Evolutionary conservation across 1,139 yeast genomes (phyloP).

Genomic region (Saccharomyces pastorianus): DNA sequence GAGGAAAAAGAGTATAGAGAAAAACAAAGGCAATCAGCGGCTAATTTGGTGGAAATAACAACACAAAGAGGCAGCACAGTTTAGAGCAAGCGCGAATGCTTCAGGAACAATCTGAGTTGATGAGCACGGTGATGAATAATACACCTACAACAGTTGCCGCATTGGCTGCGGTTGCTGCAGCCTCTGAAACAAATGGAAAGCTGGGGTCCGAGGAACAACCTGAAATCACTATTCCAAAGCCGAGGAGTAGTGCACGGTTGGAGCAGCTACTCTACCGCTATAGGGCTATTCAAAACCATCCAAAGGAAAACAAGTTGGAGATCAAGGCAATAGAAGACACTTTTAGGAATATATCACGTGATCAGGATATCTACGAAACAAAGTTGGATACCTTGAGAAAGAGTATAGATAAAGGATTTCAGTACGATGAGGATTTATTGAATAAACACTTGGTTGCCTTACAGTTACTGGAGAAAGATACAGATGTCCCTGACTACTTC

Average conservation of each 20-base stretch:
- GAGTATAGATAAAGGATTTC: constrained; percentile 14
- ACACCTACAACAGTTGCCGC: not conserved
- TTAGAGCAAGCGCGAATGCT: not conserved
- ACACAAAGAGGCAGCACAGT: not conserved
- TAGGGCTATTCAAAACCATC: constrained; percentile 24
- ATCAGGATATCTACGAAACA: constrained; percentile 34
- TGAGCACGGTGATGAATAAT: not conserved
- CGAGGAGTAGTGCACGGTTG: constrained; percentile 23
- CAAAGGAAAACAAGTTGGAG: constrained; percentile 24
- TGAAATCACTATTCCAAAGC: constrained; percentile 20
- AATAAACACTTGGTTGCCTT: constrained; percentile 66
- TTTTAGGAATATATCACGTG: constrained; percentile 30
- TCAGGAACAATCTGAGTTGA: not conserved
- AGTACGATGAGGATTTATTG: constrained; percentile 46
- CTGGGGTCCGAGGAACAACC: constrained; percentile 3
- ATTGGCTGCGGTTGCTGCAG: not conserved
- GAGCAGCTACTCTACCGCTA: constrained; percentile 29
- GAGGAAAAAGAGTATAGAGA: not conserved
- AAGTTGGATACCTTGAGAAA: constrained; percentile 29
- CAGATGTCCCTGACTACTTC: constrained; percentile 57
- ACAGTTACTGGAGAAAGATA: constrained; percentile 66
- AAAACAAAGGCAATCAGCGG: not conserved
- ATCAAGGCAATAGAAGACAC: constrained; percentile 32
- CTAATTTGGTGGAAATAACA: not conserved
- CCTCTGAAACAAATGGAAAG: constrained; percentile 1